Conservation (phyloP, 106 monocot genomes). For the Dactylorhiza incarnata region DNA sequence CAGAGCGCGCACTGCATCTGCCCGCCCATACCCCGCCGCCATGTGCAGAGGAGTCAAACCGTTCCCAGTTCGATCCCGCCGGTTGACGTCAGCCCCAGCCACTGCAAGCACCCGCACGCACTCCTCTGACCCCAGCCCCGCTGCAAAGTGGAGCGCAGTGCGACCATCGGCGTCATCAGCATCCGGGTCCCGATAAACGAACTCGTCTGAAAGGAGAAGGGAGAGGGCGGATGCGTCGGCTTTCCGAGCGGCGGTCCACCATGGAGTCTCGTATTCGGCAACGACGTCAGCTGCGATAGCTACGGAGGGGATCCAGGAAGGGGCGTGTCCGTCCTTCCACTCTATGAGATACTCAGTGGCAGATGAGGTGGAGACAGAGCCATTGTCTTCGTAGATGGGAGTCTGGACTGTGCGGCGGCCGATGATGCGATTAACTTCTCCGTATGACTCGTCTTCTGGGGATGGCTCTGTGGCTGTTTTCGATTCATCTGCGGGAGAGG, state of each 20-base stretch:
- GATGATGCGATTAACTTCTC: slow-evolving; percentile 74
- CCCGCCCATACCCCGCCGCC: slow-evolving; percentile 61
- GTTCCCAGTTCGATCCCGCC: slow-evolving; percentile 46
- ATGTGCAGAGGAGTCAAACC: slow-evolving; percentile 74
- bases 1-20: slow-evolving; percentile 57
- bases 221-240: slow-evolving; percentile 48
- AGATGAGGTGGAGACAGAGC: slow-evolving; percentile 18
- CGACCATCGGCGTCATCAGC: slow-evolving; percentile 61
- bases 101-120: slow-evolving; percentile 29
- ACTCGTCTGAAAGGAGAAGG: slow-evolving; percentile 34
- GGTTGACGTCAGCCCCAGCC: slow-evolving; percentile 29
- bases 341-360: slow-evolving; percentile 61
- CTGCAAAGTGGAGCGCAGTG: slow-evolving; percentile 68
- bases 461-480: slow-evolving; percentile 2
- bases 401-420: slow-evolving; percentile 44
- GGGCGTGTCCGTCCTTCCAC: slow-evolving; percentile 75
- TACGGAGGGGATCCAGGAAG: slow-evolving; percentile 53
- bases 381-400: slow-evolving; percentile 28
- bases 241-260: slow-evolving; percentile 83
- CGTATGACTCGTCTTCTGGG: slow-evolving; percentile 38
- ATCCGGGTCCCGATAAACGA: slow-evolving; percentile 48
- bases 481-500: background rate
- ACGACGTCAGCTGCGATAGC: slow-evolving; percentile 71
- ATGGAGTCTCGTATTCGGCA: slow-evolving; percentile 85
- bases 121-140: slow-evolving; percentile 67